Evolutionary conservation across 257 asterid species (phyloP).

Genomic region (Fraxinus americana): DNA sequence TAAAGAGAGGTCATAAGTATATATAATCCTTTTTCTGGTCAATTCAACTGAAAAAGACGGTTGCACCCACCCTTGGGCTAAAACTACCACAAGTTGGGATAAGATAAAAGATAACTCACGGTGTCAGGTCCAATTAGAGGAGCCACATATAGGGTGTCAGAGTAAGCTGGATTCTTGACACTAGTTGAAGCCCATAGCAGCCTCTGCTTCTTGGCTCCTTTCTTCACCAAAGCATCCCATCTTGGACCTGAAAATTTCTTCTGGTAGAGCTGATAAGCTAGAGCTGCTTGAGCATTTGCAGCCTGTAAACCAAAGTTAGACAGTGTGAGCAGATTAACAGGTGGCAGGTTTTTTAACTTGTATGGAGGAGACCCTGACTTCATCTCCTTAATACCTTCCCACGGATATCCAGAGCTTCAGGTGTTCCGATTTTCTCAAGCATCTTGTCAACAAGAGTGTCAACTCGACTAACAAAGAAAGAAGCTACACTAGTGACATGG

Average conservation of each 20-base stretch:
- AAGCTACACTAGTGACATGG: constrained; percentile 93
- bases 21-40: not conserved
- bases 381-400: constrained; percentile 71
- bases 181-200: constrained; percentile 99
- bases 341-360: not conserved
- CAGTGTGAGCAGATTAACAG: constrained; percentile 14
- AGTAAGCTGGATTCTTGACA: constrained; percentile 96
- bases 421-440: constrained; percentile 95
- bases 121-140: constrained; percentile 99
- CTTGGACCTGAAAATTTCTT: constrained; percentile 97
- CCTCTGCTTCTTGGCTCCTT: constrained; percentile 99
- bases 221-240: constrained; percentile 98
- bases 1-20: constrained; percentile 2
- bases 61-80: constrained; percentile 10
- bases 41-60: not conserved
- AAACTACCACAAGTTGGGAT: constrained; percentile 24
- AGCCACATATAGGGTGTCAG: constrained; percentile 97
- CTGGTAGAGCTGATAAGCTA: constrained; percentile 91
- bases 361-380: not conserved
- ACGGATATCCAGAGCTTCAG: constrained; percentile 93
- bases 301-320: constrained; percentile 54
- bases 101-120: constrained; percentile 47
- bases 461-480: constrained; percentile 96
- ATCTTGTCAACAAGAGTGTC: constrained; percentile 93
- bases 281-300: constrained; percentile 97